phyloP scores from a whole-genome alignment of 2,329 filamentous ascomycete species.

The Corniculantispora saksenae region DNA sequence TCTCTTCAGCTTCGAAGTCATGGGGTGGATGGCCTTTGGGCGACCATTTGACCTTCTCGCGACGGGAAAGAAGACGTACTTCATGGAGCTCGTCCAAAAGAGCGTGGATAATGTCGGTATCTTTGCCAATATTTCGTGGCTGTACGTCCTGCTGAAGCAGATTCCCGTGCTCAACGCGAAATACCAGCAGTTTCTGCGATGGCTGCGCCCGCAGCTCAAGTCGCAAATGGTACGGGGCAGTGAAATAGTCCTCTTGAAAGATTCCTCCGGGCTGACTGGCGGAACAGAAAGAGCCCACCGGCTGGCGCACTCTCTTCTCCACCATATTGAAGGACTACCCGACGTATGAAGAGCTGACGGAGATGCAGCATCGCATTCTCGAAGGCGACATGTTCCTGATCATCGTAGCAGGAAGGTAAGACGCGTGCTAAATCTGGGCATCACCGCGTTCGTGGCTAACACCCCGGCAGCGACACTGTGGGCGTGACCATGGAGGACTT shows the following conservation, averaged over 20 bases:
- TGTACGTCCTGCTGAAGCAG: background rate
- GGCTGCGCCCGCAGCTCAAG: background rate
- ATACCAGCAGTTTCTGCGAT: no score
- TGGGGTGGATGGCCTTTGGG: constrained; percentile 44
- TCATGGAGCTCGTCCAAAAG: constrained; percentile 28
- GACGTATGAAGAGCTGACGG: constrained; percentile 20
- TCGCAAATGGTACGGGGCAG: constrained; percentile 1
- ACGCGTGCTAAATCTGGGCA: no score
- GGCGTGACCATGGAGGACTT: constrained; percentile 34
- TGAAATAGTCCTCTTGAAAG: no score
- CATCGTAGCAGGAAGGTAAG: constrained; percentile 34
- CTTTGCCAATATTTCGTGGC: background rate
- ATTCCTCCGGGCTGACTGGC: background rate
- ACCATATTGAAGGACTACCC: constrained; percentile 33
- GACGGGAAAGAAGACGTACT: constrained; percentile 18
- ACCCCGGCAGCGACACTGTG: constrained; percentile 33
- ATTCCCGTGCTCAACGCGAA: background rate
- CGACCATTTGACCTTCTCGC: constrained; percentile 37
- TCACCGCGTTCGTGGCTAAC: no score
- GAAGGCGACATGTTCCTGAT: constrained; percentile 33
- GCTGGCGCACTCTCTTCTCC: constrained; percentile 28
- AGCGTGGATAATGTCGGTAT: constrained; percentile 21
- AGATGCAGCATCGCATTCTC: constrained; percentile 28
- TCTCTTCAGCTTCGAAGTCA: constrained; percentile 41
- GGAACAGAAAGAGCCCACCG: background rate